Percentiles rank a stretch among this genome's conserved stretches.
phyloP scores from a whole-genome alignment of 768 basidiomycete genomes.

The Leccinum rimulosum region DNA sequence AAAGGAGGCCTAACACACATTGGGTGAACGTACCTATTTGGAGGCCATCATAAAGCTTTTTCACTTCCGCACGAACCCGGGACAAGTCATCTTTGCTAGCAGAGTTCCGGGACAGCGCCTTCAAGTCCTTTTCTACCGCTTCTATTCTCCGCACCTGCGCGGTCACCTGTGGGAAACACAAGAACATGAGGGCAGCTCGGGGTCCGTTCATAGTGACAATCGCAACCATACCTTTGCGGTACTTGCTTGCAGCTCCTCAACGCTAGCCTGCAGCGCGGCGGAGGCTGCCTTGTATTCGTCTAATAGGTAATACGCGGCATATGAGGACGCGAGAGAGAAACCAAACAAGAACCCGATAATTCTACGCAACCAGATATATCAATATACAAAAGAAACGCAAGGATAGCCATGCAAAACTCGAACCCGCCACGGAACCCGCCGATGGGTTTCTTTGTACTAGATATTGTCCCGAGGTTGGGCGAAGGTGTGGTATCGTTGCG shows the following conservation, averaged over 20 bases:
- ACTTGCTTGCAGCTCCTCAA: constrained; percentile 80
- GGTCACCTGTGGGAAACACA: constrained; percentile 52
- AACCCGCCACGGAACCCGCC: constrained; percentile 71
- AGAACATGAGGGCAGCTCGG: neutral
- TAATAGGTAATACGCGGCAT: constrained; percentile 82
- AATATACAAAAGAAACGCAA: neutral
- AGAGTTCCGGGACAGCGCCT: constrained; percentile 61
- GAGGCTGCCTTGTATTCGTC: constrained; percentile 91
- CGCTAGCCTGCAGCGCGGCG: constrained; percentile 81
- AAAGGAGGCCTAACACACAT: neutral
- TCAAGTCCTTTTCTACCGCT: constrained; percentile 86
- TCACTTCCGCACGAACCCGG: constrained; percentile 73
- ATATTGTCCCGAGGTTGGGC: constrained; percentile 53
- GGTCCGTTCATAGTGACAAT: neutral
- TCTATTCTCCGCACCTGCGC: constrained; percentile 83
- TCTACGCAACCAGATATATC: constrained; percentile 34
- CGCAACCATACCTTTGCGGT: constrained; percentile 64
- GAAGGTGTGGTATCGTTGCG: constrained; percentile 41
- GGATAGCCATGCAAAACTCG: constrained; percentile 17
- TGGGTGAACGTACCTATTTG: constrained; percentile 59
- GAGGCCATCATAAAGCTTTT: constrained; percentile 83
- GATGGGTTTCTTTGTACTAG: constrained; percentile 68
- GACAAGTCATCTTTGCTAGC: constrained; percentile 80
- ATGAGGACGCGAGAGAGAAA: constrained; percentile 84
- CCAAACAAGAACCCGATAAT: constrained; percentile 86